phyloP scores from a whole-genome alignment of 257 asterid species.

The Ilex asprella region DNA sequence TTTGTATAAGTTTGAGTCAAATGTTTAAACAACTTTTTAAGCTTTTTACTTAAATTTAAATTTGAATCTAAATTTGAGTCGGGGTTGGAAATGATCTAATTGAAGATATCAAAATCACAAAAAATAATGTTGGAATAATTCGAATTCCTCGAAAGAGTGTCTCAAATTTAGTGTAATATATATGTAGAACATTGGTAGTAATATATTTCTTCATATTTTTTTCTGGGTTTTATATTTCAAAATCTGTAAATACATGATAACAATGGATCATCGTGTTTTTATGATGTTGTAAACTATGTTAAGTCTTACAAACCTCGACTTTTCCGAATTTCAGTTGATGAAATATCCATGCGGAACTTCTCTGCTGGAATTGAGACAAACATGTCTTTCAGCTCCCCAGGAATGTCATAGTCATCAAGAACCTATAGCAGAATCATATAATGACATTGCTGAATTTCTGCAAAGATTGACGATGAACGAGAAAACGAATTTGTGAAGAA shows the following conservation, averaged over 20 bases:
- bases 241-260: background rate
- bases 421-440: conserved; percentile 37
- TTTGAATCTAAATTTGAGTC: too few relatives aligned
- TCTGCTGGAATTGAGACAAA: conserved; percentile 73
- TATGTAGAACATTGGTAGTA: too few relatives aligned
- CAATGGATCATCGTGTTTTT: background rate
- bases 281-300: background rate
- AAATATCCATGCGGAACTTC: conserved; percentile 68
- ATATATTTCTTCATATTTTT: background rate
- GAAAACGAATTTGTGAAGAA: background rate
- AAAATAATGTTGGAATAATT: too few relatives aligned
- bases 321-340: conserved; percentile 78
- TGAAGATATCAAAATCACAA: too few relatives aligned
- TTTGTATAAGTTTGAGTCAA: too few relatives aligned
- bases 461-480: conserved; percentile 1
- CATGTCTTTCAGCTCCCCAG: conserved; percentile 64
- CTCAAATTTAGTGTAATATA: too few relatives aligned
- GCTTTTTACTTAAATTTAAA: too few relatives aligned
- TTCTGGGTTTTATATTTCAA: background rate
- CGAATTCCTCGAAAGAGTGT: too few relatives aligned
- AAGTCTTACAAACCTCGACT: conserved; percentile 20
- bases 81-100: too few relatives aligned
- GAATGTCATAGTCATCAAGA: conserved; percentile 74
- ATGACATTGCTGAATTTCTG: conserved; percentile 1
- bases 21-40: too few relatives aligned